Percentiles rank a stretch among this genome's conserved stretches.
Conservation (phyloP, 202 grass and related monocot species). For the Eragrostis tef region DNA sequence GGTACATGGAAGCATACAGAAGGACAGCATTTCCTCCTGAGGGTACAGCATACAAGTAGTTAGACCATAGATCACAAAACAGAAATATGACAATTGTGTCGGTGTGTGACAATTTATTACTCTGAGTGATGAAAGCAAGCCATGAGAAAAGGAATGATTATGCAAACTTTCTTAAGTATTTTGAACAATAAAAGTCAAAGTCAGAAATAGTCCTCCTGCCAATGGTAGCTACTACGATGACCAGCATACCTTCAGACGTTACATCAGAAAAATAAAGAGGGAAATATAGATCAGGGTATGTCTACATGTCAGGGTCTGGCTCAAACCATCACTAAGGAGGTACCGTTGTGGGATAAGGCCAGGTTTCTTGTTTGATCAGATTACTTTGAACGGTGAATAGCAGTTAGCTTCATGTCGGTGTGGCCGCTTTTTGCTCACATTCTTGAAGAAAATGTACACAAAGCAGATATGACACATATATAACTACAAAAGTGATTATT, state of each 20-base stretch:
- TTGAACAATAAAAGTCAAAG: background rate
- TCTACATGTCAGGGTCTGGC: background rate
- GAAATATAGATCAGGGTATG: background rate
- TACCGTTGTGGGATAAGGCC: no score
- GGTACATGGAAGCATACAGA: conserved; percentile 81
- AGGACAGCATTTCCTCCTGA: conserved; percentile 82
- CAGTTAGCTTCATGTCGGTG: no score
- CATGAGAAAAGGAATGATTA: background rate
- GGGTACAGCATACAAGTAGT: background rate
- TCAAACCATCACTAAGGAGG: no score
- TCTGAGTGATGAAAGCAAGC: conserved; percentile 3
- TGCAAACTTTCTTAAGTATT: background rate
- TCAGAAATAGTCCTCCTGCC: conserved; percentile 15
- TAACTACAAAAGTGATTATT: background rate
- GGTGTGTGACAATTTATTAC: background rate
- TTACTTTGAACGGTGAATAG: no score
- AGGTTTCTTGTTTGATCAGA: no score
- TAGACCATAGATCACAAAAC: background rate
- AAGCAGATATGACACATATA: background rate
- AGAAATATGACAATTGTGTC: no score
- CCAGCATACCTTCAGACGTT: background rate
- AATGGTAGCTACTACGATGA: background rate
- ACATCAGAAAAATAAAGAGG: background rate
- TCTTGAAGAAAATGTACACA: background rate
- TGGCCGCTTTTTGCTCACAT: no score